phyloP scores from a whole-genome alignment of 371 early-diverging fungal genomes.

The Mortierella sp. region DNA sequence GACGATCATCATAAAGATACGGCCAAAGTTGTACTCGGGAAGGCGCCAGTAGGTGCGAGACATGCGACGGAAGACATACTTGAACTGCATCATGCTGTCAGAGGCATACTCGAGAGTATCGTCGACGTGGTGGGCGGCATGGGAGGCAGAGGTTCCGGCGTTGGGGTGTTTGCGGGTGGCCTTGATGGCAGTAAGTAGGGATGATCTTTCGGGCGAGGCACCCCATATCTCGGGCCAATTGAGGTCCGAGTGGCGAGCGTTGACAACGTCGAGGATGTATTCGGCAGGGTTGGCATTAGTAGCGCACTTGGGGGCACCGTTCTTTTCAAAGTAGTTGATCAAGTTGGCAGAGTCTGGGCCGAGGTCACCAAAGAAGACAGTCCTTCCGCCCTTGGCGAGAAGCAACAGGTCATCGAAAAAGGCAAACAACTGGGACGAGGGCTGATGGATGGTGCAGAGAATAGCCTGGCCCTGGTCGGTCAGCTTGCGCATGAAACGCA shows the following conservation, averaged over 20 bases:
- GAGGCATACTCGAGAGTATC: slow-evolving; percentile 51
- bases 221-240: slow-evolving; percentile 78
- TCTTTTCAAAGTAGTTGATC: slow-evolving; percentile 74
- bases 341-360: slow-evolving; percentile 66
- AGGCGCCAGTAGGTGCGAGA: slow-evolving; percentile 75
- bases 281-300: slow-evolving; percentile 77
- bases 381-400: slow-evolving; percentile 83
- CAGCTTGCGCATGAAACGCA: slow-evolving; percentile 80
- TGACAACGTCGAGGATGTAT: slow-evolving; percentile 76
- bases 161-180: slow-evolving; percentile 26
- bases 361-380: slow-evolving; percentile 85
- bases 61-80: slow-evolving; percentile 76
- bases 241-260: slow-evolving; percentile 71
- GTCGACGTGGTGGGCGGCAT: not conserved
- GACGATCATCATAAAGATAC: slow-evolving; percentile 65
- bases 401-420: slow-evolving; percentile 86
- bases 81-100: slow-evolving; percentile 56
- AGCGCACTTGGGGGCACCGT: slow-evolving; percentile 72
- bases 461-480: slow-evolving; percentile 77
- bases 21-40: slow-evolving; percentile 78
- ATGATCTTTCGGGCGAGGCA: slow-evolving; percentile 56
- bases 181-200: slow-evolving; percentile 30
- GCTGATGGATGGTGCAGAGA: slow-evolving; percentile 92
- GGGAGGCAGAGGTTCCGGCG: not conserved
- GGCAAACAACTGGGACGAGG: slow-evolving; percentile 84